Base-by-base conservation (phyloP, 257 asterid species). In the Primulina huaijiensis region DNA sequence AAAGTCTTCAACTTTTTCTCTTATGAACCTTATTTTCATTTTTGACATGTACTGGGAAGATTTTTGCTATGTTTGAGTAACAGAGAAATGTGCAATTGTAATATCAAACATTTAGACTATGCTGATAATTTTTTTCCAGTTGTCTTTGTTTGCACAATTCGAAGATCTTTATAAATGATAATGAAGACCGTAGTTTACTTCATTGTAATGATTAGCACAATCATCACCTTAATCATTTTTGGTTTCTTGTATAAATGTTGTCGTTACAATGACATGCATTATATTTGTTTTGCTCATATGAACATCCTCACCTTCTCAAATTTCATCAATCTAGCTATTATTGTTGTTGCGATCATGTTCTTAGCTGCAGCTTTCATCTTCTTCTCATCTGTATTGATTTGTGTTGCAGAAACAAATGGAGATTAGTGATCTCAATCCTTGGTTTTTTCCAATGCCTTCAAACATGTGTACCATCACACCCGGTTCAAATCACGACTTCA, bases 361-460 rank as follows among this genome's bases (percentile, higher is more conserved):
- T 69, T 29, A 37, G 38, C 61, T 23, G 25, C 25, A 23, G 25
- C 25, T 23, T 23, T 23, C 25, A 65, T 57, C 52, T 50, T 69
- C 16, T 74, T 63, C 29, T 78, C 34, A 50, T 46, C 7, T 50
- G 43, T 73, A 65, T 69, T 70, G 61, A 10, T 65, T 43, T 63
- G 20, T 77, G 58, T 35, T 74, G 80, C 90, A 93, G 97, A 78
- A 78, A 8, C 75, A 76, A 63, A 66, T 73, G 88, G 79, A 79
- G 73, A 81, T 89, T 29, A 87, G 84, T 38, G 92, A 83, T 85
- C 83, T 87, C 43, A 72, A 82, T 77, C 97, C 99, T 17, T 90
- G 99, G 97, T 83, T 81, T 80, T 93, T 93, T 72, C 96, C 99
- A 71, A 72, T 90, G 72, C 96, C 96, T 23, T 83, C 92, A 21